Conservation (phyloP, 495 filamentous ascomycete species). For the Amphirosellinia nigrospora region DNA sequence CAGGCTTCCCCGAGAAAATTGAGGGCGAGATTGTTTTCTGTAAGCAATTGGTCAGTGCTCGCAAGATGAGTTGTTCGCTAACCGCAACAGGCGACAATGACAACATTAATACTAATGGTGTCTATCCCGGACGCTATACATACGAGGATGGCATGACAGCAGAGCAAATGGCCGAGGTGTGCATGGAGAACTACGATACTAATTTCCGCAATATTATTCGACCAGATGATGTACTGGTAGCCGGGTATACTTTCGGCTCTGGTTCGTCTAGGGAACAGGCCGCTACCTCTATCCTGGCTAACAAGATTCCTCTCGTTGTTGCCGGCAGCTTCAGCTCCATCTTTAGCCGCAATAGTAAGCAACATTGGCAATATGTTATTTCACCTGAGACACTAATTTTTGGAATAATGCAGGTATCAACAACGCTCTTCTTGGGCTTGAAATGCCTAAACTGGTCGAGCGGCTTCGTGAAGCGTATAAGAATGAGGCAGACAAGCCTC, state of each 20-base stretch:
- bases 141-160: constrained; percentile 83
- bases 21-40: constrained; percentile 73
- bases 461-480: constrained; percentile 70
- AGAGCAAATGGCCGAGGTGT: constrained; percentile 83
- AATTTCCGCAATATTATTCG: constrained; percentile 65
- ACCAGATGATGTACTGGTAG: constrained; percentile 78
- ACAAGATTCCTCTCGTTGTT: constrained; percentile 82
- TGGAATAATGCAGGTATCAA: constrained; percentile 63
- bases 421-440: constrained; percentile 85
- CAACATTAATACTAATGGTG: constrained; percentile 79
- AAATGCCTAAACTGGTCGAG: constrained; percentile 75
- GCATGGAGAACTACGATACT: constrained; percentile 91
- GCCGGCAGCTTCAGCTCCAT: constrained; percentile 90
- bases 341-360: constrained; percentile 72
- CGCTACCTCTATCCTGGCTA: constrained; percentile 86
- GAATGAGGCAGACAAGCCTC: constrained; percentile 54
- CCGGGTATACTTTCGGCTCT: constrained; percentile 91
- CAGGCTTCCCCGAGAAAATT: constrained; percentile 72
- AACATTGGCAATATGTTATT: neutral
- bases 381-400: neutral
- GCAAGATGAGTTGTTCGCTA: neutral
- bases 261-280: constrained; percentile 85
- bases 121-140: constrained; percentile 90
- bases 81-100: constrained; percentile 48
- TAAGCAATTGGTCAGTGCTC: constrained; percentile 39